These are phyloP conservation scores for Ogataea paradorogensis DNA, from an alignment of 805 yeast species.

Conservation along the genomic window DNA sequence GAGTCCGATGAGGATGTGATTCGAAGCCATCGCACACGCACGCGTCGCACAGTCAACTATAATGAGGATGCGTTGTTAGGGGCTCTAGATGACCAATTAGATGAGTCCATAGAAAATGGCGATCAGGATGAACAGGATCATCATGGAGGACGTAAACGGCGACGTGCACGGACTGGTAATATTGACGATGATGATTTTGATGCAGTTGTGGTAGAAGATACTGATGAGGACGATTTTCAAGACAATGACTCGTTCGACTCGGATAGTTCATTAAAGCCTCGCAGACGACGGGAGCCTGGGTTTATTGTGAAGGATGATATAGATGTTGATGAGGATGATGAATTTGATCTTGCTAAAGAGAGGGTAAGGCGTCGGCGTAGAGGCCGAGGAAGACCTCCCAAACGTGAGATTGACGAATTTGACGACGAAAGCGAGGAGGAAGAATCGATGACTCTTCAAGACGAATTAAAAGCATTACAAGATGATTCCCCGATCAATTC, in stretches of 20 bases:
- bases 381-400: conserved; percentile 9
- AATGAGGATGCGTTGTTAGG: conserved; percentile 32
- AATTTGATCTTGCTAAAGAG: conserved; percentile 14
- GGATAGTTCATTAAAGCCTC: conserved; percentile 22
- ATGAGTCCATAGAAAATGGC: conserved; percentile 14
- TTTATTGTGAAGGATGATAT: conserved; percentile 29
- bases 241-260: conserved; percentile 19
- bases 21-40: conserved; percentile 28
- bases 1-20: conserved; percentile 23
- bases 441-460: conserved; percentile 42
- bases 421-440: conserved; percentile 18
- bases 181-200: conserved; percentile 30
- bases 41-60: conserved; percentile 32
- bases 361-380: conserved; percentile 9
- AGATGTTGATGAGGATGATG: conserved; percentile 24
- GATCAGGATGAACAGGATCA: conserved; percentile 14
- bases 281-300: conserved; percentile 20
- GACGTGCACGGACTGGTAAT: conserved; percentile 14
- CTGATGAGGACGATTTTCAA: conserved; percentile 22
- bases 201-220: conserved; percentile 14
- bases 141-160: conserved; percentile 5
- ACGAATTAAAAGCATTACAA: conserved; percentile 64
- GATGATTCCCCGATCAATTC: conserved; percentile 54
- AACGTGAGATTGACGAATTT: conserved; percentile 11
- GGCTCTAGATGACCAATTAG: conserved; percentile 27